These are phyloP conservation scores for Ilyonectria mors-panacis DNA, from an alignment of 2,329 filamentous ascomycete species.

Conservation along the genomic window DNA sequence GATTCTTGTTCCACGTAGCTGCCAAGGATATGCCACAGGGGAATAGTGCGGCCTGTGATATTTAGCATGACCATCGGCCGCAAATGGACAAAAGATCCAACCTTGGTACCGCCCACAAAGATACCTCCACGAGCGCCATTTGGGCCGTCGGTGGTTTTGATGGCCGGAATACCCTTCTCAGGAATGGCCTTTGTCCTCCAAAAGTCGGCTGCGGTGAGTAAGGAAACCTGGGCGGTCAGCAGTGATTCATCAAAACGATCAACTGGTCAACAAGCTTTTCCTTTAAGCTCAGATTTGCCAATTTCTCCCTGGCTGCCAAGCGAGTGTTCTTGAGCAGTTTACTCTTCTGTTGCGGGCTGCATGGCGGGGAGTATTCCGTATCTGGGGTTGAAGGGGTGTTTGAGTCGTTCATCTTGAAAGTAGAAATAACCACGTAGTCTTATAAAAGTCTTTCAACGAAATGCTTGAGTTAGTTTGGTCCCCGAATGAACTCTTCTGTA, in stretches of 20 bases:
- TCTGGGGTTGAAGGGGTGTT: conserved; percentile 60
- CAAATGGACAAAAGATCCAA: conserved; percentile 44
- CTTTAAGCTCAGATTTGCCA: conserved; percentile 67
- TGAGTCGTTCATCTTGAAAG: conserved; percentile 39
- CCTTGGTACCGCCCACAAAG: conserved; percentile 77
- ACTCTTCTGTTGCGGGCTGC: conserved; percentile 58
- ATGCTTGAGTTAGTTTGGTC: background rate
- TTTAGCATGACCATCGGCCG: background rate
- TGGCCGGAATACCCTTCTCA: conserved; percentile 73
- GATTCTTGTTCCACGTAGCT: conserved; percentile 82
- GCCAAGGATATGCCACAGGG: conserved; percentile 85
- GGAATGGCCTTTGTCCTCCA: conserved; percentile 78
- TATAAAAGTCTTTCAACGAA: background rate
- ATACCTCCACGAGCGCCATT: conserved; percentile 79
- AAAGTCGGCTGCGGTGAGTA: conserved; percentile 75
- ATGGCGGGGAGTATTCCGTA: conserved; percentile 64
- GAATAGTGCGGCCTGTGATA: conserved; percentile 77
- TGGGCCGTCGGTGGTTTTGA: conserved; percentile 79
- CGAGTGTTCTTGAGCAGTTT: conserved; percentile 57
- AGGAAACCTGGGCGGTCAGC: conserved; percentile 63
- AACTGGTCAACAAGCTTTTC: conserved; percentile 63
- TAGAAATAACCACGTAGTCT: background rate
- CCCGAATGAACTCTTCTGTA: background rate
- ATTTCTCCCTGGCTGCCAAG: conserved; percentile 62
- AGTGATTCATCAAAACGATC: background rate